A percentile compares a stretch with the other conserved stretches of the same genome.
Evolutionary conservation across 495 filamentous ascomycete species (phyloP).

Genomic region (Lepidopterella palustris): DNA sequence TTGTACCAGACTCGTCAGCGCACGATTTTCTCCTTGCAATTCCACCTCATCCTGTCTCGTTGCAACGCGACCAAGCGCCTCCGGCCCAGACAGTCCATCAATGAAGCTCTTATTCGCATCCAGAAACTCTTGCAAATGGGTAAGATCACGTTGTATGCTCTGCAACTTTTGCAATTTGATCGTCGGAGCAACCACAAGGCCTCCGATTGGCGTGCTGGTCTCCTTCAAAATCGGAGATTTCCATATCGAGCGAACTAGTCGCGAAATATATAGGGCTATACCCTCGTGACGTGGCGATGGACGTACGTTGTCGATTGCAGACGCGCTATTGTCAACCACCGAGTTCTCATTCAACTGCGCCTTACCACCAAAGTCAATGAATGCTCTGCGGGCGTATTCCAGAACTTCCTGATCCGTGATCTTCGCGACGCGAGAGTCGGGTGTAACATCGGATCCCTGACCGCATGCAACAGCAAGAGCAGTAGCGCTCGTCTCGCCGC

Average conservation of each 20-base stretch:
- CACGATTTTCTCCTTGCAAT: conserved; percentile 87
- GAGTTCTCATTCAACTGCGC: conserved; percentile 68
- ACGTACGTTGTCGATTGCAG: conserved; percentile 67
- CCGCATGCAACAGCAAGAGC: conserved; percentile 95
- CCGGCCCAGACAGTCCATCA: conserved; percentile 81
- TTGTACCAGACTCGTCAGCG: conserved; percentile 74
- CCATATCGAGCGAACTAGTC: conserved; percentile 83
- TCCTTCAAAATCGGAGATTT: conserved; percentile 56
- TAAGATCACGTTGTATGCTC: conserved; percentile 70
- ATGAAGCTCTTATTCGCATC: conserved; percentile 81
- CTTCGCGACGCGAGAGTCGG: conserved; percentile 59
- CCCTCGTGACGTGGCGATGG: conserved; percentile 87
- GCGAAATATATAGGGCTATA: conserved; percentile 75
- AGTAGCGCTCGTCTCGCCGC: conserved; percentile 78
- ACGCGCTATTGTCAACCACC: conserved; percentile 53
- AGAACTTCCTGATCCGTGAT: conserved; percentile 76
- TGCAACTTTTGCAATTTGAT: conserved; percentile 59
- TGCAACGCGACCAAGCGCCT: conserved; percentile 60
- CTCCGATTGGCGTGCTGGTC: conserved; percentile 51
- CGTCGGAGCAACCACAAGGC: conserved; percentile 43
- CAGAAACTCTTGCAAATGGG: conserved; percentile 72
- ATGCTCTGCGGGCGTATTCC: conserved; percentile 75
- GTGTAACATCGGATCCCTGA: conserved; percentile 70
- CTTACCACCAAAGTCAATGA: conserved; percentile 83
- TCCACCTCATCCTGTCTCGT: conserved; percentile 85